phyloP scores from a whole-genome alignment of 73 alveolate species.

The Uronychia setigera region DNA sequence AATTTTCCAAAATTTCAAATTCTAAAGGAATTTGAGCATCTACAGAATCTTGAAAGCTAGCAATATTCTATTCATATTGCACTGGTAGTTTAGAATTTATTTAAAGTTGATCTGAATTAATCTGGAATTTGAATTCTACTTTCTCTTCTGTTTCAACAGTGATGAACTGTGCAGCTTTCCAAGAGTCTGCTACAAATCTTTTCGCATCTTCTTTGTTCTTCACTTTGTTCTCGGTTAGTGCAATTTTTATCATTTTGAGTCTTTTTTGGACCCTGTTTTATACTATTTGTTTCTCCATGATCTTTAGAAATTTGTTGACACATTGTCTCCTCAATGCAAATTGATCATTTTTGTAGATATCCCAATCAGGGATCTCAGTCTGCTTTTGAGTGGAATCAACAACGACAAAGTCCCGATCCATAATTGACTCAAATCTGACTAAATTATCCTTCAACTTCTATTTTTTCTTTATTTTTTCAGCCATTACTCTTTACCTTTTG shows the following conservation, averaged over 20 bases:
- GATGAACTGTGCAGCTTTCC: constrained; percentile 86
- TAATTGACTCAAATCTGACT: constrained; percentile 65
- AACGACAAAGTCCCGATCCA: constrained; percentile 82
- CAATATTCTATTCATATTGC: constrained; percentile 55
- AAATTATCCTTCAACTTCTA: constrained; percentile 68
- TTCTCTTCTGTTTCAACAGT: constrained; percentile 74
- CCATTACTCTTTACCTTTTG: constrained; percentile 5
- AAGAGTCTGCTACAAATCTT: constrained; percentile 80
- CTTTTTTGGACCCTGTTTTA: constrained; percentile 86
- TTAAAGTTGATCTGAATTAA: neutral
- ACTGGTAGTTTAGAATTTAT: constrained; percentile 27
- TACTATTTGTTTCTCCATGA: constrained; percentile 70
- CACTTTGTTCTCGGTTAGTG: constrained; percentile 66
- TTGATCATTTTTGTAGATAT: constrained; percentile 88
- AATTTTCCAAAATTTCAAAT: constrained; percentile 14
- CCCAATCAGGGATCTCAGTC: constrained; percentile 82
- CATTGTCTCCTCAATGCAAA: constrained; percentile 84
- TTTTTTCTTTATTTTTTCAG: constrained; percentile 37
- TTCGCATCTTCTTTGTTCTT: constrained; percentile 78
- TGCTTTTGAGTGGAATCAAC: constrained; percentile 69
- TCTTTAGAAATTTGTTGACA: constrained; percentile 76
- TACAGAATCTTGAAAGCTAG: constrained; percentile 49
- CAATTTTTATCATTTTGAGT: constrained; percentile 69
- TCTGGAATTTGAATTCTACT: constrained; percentile 40
- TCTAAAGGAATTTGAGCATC: constrained; percentile 46